These are phyloP conservation scores for Avena atlantica DNA, from an alignment of 176 grass and related monocot genomes.

Conservation along the genomic window DNA sequence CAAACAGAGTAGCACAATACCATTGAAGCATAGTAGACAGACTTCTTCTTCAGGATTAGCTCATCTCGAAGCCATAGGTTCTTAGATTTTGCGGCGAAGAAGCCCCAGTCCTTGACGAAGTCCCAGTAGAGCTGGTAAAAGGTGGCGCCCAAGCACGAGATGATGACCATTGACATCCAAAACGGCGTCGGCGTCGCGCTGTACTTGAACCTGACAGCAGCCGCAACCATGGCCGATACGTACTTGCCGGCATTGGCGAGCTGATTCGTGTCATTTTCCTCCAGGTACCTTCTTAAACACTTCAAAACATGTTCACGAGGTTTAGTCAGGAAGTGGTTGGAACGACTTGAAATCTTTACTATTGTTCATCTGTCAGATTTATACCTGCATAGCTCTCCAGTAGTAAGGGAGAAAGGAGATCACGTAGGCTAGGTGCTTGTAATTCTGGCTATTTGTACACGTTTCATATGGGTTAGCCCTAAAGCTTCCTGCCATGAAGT, in stretches of 20 bases:
- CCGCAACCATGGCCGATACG: constrained; percentile 88
- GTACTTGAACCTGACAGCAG: constrained; percentile 75
- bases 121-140: constrained; percentile 96
- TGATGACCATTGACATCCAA: constrained; percentile 63
- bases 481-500: constrained; percentile 83
- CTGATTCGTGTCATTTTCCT: constrained; percentile 82
- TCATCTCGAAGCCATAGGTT: constrained; percentile 76
- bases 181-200: constrained; percentile 59
- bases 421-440: constrained; percentile 76
- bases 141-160: constrained; percentile 74
- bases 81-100: constrained; percentile 61
- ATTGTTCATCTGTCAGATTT: not conserved
- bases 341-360: constrained; percentile 17
- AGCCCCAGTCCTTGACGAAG: constrained; percentile 93
- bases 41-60: constrained; percentile 85
- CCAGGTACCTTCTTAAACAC: constrained; percentile 93
- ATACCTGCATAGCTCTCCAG: constrained; percentile 97
- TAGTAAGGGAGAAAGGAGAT: constrained; percentile 97
- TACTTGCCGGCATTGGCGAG: constrained; percentile 89
- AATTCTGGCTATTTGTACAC: constrained; percentile 63
- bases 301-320: not conserved
- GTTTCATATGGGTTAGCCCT: constrained; percentile 60
- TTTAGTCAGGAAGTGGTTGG: constrained; percentile 29
- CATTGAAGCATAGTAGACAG: constrained; percentile 78
- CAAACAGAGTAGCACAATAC: constrained; percentile 40